Conservation (phyloP, 805 yeast genomes). For the Metschnikowia arizonensis region DNA sequence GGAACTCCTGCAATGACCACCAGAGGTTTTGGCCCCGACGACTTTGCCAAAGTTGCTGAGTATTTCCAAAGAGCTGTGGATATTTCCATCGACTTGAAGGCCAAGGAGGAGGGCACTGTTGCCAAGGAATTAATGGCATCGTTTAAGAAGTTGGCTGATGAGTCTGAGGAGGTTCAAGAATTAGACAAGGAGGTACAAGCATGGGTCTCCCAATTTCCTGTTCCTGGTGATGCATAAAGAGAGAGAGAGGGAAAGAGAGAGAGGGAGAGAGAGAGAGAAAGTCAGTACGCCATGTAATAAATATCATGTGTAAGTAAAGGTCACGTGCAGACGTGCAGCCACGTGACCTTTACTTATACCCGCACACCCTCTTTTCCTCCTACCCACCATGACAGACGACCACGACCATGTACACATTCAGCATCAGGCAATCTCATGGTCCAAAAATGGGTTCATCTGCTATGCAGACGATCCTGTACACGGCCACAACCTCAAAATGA, state of each 20-base stretch:
- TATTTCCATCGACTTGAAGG: constrained; percentile 58
- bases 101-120: constrained; percentile 52
- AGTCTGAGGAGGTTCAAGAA: constrained; percentile 54
- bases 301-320: neutral
- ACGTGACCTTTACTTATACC: neutral
- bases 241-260: no score
- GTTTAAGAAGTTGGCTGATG: constrained; percentile 69
- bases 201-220: constrained; percentile 77
- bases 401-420: neutral
- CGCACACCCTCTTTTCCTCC: neutral
- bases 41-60: constrained; percentile 74
- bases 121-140: constrained; percentile 59
- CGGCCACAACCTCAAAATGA: constrained; percentile 45
- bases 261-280: no score
- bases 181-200: constrained; percentile 62
- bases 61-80: constrained; percentile 78
- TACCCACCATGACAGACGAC: neutral
- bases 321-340: neutral
- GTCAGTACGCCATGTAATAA: no score
- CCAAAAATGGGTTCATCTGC: constrained; percentile 79
- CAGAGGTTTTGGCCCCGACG: constrained; percentile 78
- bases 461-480: constrained; percentile 42
- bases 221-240: constrained; percentile 66
- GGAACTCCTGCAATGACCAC: constrained; percentile 99
- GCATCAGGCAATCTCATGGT: constrained; percentile 56